Evolutionary conservation across 1,284 basidiomycete genomes (phyloP).

Genomic region (Coniferiporia sulphurascens): DNA sequence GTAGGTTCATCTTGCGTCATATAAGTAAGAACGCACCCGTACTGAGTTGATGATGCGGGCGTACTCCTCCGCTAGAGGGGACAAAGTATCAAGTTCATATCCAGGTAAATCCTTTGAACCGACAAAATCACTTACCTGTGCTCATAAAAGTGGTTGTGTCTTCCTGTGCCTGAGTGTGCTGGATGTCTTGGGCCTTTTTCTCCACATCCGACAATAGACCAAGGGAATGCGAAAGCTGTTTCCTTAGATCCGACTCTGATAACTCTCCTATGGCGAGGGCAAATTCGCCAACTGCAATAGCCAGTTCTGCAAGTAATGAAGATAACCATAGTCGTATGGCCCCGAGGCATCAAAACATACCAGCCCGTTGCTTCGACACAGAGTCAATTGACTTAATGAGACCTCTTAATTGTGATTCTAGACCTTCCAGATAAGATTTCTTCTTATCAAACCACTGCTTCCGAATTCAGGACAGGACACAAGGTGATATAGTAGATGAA

Average conservation of each 20-base stretch:
- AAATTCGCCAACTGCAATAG: conserved; percentile 66
- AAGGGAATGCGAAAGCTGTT: conserved; percentile 65
- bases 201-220: conserved; percentile 70
- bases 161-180: conserved; percentile 68
- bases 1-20: not conserved
- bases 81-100: not conserved
- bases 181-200: conserved; percentile 62
- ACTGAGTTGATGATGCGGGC: conserved; percentile 88
- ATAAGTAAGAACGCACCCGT: conserved; percentile 49
- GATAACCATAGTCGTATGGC: not conserved
- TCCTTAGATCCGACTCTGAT: conserved; percentile 70
- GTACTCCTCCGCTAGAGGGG: conserved; percentile 77
- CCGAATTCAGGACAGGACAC: conserved; percentile 8
- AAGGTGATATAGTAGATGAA: not conserved
- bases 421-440: conserved; percentile 79
- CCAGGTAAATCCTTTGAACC: not conserved
- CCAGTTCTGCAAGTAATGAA: conserved; percentile 49
- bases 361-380: conserved; percentile 76
- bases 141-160: conserved; percentile 77
- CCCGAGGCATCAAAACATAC: conserved; percentile 31
- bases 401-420: conserved; percentile 85
- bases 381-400: conserved; percentile 82
- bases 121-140: conserved; percentile 42
- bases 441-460: conserved; percentile 89
- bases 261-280: conserved; percentile 62